Conservation (phyloP, 345 rosid species). For the Sapria himalayana region DNA sequence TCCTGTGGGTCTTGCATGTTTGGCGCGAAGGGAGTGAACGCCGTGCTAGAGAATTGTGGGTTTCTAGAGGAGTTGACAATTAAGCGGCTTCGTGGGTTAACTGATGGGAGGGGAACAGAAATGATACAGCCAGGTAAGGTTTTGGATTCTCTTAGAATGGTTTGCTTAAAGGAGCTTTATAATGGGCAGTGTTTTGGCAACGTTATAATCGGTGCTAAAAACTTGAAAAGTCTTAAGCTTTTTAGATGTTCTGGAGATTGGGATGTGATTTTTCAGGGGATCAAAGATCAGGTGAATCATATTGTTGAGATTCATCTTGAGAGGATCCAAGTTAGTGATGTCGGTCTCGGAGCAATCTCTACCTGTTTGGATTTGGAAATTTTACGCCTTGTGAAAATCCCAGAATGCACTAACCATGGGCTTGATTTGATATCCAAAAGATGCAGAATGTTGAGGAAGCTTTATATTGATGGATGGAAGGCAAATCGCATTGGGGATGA, state of each 20-base stretch:
- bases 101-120: slow-evolving; percentile 30
- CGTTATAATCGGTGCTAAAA: slow-evolving; percentile 36
- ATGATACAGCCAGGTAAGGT: slow-evolving; percentile 48
- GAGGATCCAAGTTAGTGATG: slow-evolving; percentile 46
- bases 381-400: slow-evolving; percentile 53
- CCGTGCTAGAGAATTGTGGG: slow-evolving; percentile 51
- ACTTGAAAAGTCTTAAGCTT: slow-evolving; percentile 44
- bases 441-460: slow-evolving; percentile 47
- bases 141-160: slow-evolving; percentile 31
- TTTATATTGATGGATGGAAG: slow-evolving; percentile 66
- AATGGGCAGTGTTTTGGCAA: slow-evolving; percentile 70
- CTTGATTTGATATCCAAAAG: slow-evolving; percentile 27
- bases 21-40: slow-evolving; percentile 74
- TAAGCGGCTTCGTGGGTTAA: slow-evolving; percentile 59
- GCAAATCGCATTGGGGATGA: slow-evolving; percentile 48
- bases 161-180: slow-evolving; percentile 55
- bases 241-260: slow-evolving; percentile 73
- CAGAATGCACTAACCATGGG: slow-evolving; percentile 42
- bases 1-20: slow-evolving; percentile 70
- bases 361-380: slow-evolving; percentile 42
- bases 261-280: slow-evolving; percentile 36
- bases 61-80: slow-evolving; percentile 52
- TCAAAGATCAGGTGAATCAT: slow-evolving; percentile 18
- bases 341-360: slow-evolving; percentile 31
- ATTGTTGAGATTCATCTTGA: slow-evolving; percentile 55